Base-by-base conservation (phyloP, 306 rosid species). In the Mucuna pruriens region DNA sequence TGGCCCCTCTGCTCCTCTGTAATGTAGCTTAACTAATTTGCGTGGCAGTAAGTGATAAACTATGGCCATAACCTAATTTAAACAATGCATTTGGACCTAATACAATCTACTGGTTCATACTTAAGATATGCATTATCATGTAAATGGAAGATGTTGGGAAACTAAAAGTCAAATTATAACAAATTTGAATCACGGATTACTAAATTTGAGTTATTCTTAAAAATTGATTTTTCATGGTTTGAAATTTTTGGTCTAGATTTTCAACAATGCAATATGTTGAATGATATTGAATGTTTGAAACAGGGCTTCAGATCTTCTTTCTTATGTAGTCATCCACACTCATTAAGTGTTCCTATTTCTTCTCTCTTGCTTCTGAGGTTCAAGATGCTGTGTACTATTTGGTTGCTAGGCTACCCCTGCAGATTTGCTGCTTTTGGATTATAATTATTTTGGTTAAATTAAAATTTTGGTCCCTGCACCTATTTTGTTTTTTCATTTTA, bases 91-190 rank as follows among this genome's bases (percentile, higher is more conserved):
- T 23, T 51, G 22, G 39, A 29, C 55, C 7, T 13, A 29, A 33
- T 52, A 39, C 19, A 74, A 64, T 64, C 55, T 45, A 29, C 40
- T 75, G 36, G 77, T 68, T 76, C 58, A 4, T 68, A 61, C 63
- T 0, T 55, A 16, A 31, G 82, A 69, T 48, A 16, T 9, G 40
- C 38, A 9, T 44, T 34, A 33, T 42, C 19, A 22, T 52, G 51
- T 16, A 40, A 40, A 9, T 9, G 58, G 65, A 8, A 52, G 61
- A 4, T 52, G 62, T 13, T 42, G 12, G 49, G 54, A 80, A 44
- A 54, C 26, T 31, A 33, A 48, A 13, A 22, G 51, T 66, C 11
- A 29, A 40, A 11, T 54, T 34, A 19, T 74, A 25, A 40, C 26
- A 25, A 75, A 7, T 81, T 31, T 54, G 48, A 9, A 23, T 82